Evolutionary conservation across 2,329 filamentous ascomycete species (phyloP).

Genomic region (Sarocladium strictum): DNA sequence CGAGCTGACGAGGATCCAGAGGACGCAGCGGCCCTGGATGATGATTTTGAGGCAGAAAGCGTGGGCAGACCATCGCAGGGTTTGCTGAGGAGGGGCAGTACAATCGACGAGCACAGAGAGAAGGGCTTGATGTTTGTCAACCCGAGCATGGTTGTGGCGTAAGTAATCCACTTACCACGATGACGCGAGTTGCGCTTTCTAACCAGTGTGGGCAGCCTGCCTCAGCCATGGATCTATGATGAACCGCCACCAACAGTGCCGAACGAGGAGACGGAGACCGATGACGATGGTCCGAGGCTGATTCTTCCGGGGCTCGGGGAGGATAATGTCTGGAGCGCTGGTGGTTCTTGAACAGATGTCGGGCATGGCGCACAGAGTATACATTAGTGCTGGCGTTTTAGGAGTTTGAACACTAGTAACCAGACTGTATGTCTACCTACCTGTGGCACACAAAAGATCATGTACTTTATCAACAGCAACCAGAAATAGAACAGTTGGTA

Average conservation of each 20-base stretch:
- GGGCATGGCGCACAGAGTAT: not conserved
- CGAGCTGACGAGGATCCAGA: constrained; percentile 44
- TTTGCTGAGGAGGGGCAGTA: constrained; percentile 50
- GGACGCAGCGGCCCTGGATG: constrained; percentile 25
- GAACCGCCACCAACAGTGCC: constrained; percentile 40
- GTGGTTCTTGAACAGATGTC: not conserved
- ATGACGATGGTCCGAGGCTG: constrained; percentile 19
- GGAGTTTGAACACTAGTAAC: constrained; percentile 30
- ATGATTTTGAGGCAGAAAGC: constrained; percentile 35
- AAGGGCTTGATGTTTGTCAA: constrained; percentile 68
- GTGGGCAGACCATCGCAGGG: constrained; percentile 31
- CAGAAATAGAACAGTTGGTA: not conserved
- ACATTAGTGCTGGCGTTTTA: constrained; percentile 15
- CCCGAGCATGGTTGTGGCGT: constrained; percentile 64
- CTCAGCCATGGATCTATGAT: constrained; percentile 63
- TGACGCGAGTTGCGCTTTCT: not conserved
- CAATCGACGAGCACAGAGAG: constrained; percentile 67
- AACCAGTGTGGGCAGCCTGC: constrained; percentile 40
- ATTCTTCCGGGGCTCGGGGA: constrained; percentile 33
- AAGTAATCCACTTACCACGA: constrained; percentile 32
- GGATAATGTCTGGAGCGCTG: constrained; percentile 29
- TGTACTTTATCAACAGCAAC: not conserved
- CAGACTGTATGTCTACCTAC: too few relatives aligned
- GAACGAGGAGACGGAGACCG: constrained; percentile 21
- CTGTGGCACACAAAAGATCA: not conserved